phyloP scores from a whole-genome alignment of 169 alveolate species.

The Eimeria sp. region DNA sequence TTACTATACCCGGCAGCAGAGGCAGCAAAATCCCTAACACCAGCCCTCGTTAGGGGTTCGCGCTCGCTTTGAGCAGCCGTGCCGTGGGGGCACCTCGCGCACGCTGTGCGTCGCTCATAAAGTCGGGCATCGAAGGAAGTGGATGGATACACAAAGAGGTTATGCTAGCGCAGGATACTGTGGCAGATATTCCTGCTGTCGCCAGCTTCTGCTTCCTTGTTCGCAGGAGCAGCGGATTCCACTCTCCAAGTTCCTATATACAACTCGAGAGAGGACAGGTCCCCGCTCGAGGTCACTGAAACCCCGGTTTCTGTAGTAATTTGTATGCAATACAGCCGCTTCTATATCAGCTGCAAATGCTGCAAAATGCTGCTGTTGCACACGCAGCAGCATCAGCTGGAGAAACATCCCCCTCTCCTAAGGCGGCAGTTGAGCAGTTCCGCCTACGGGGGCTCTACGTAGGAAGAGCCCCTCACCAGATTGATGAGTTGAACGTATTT shows the following conservation, averaged over 20 bases:
- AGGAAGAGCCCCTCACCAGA: constrained; percentile 47
- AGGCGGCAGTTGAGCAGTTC: constrained; percentile 8
- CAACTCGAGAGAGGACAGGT: neutral
- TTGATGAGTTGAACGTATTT: constrained; percentile 56
- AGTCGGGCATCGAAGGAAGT: neutral
- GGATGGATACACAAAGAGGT: neutral
- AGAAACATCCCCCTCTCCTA: neutral
- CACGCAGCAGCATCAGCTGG: constrained; percentile 2
- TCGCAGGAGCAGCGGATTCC: constrained; percentile 53
- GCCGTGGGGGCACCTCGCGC: neutral
- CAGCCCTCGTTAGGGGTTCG: neutral
- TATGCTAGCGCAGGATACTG: constrained; percentile 1
- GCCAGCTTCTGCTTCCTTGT: constrained; percentile 17
- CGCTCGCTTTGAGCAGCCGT: neutral
- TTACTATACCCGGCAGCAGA: neutral
- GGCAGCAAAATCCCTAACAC: neutral
- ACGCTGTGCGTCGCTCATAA: neutral
- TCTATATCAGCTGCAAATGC: neutral
- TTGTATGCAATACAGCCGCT: neutral
- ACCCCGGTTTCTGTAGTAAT: constrained; percentile 3
- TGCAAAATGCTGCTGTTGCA: constrained; percentile 28
- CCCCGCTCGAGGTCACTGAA: neutral
- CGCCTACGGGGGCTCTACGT: constrained; percentile 45
- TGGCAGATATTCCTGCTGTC: constrained; percentile 35
- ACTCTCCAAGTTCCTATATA: neutral